Base-by-base conservation (phyloP, 2,329 filamentous ascomycete species). In the Dothideomycetes sp. region DNA sequence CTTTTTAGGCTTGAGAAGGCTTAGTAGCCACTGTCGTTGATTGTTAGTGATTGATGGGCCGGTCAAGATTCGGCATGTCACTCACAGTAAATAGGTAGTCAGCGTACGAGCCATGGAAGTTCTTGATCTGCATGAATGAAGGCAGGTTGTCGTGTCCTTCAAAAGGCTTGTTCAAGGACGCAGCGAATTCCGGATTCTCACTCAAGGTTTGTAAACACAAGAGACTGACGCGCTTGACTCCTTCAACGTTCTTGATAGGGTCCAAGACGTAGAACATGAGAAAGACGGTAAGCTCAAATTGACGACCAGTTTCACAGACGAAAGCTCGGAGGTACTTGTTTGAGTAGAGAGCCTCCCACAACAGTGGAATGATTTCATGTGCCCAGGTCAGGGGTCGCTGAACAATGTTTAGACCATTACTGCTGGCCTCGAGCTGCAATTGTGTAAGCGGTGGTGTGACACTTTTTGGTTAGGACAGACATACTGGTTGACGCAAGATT, bases 281-380 rank as follows among this genome's bases (percentile, higher is more conserved):
- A 15, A 96, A 69, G 10, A 96, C 77, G 37, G 95, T 73, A 61
- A 96, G 95, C 58, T 98, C 91, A 54, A 95, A 85, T 0, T 84
- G 85, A 40, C 89, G 74, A 56, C 91, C 86, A 0, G 91, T 96
- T 53, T 98, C 91, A 48, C 96, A 89, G 54, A 98, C 91, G 62
- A 95, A 98, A 1, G 87, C 86, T 22, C 91, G 76, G 64, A 98
- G 98, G 45, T 89, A 76, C 64, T 94, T 96, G 64, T 98, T 98
- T 71, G 89, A 95, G 62, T 98, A 91, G 4, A 91, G 78, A 25
- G 86, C 78, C 65, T 98, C 91, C 91, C 91, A 98, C 57, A 96
- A 95, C 2, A 98, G 71, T 74, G 95, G 91, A 41, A 96, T 80
- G 67, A 93, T 93, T 62, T 98, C 91, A 2, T 91, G 88, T 0